These are phyloP conservation scores for Biscogniauxia marginata DNA, from an alignment of 2,329 filamentous ascomycete genomes.

Conservation along the genomic window DNA sequence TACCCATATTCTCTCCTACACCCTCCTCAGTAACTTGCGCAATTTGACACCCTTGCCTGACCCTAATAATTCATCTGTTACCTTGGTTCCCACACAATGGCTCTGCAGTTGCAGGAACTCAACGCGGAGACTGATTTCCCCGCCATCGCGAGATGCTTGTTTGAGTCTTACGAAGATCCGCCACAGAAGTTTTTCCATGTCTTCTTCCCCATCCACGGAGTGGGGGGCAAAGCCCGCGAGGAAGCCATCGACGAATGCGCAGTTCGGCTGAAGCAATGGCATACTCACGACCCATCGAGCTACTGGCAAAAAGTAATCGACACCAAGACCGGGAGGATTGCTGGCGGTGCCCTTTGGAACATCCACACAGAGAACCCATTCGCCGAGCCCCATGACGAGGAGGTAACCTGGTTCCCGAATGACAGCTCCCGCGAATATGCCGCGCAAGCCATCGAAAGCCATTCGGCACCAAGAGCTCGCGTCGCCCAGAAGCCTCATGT, in stretches of 20 bases:
- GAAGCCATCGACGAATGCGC: constrained; percentile 21
- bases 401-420: constrained; percentile 34
- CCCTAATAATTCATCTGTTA: too few relatives aligned
- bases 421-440: constrained; percentile 23
- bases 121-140: constrained; percentile 26
- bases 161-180: constrained; percentile 28
- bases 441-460: constrained; percentile 17
- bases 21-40: too few relatives aligned
- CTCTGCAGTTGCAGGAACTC: constrained; percentile 14
- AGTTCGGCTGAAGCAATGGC: constrained; percentile 21
- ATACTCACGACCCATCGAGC: constrained; percentile 27
- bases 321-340: constrained; percentile 27
- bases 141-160: constrained; percentile 19
- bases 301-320: constrained; percentile 34
- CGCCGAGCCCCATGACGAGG: constrained; percentile 3
- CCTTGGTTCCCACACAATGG: too few relatives aligned
- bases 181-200: constrained; percentile 27
- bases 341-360: constrained; percentile 31
- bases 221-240: constrained; percentile 17
- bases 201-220: constrained; percentile 27
- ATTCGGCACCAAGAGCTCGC: constrained; percentile 8
- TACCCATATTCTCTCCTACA: too few relatives aligned
- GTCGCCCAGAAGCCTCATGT: constrained; percentile 21
- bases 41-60: too few relatives aligned
- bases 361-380: constrained; percentile 31